These are phyloP conservation scores for Umbelopsis ramanniana DNA, from an alignment of 192 early-diverging fungal species.

Conservation along the genomic window DNA sequence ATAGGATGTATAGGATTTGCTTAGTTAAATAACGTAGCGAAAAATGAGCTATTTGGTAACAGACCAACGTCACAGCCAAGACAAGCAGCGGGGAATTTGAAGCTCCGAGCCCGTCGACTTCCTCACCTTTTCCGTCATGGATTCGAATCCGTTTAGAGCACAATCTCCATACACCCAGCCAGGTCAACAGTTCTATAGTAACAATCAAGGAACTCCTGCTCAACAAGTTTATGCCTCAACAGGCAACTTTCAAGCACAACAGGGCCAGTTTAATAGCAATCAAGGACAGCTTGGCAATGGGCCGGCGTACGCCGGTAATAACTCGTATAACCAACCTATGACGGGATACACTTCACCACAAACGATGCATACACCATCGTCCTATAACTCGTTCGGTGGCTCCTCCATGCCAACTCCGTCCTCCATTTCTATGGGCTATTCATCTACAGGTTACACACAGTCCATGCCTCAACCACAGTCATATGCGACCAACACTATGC, in stretches of 20 bases:
- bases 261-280: not conserved
- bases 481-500: not conserved
- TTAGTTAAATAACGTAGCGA: not conserved
- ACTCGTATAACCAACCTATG: not conserved
- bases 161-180: not conserved
- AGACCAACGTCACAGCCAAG: conserved; percentile 1
- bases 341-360: not conserved
- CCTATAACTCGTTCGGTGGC: not conserved
- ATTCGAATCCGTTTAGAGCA: conserved; percentile 17
- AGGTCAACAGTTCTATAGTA: not conserved
- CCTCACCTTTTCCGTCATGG: not conserved
- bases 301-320: not conserved
- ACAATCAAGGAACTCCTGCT: not conserved
- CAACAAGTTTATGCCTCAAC: not conserved
- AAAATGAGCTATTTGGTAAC: not conserved
- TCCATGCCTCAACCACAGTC: conserved; percentile 8
- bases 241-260: not conserved
- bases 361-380: not conserved
- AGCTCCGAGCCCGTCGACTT: not conserved
- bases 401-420: not conserved
- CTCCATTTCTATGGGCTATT: not conserved
- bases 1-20: not conserved
- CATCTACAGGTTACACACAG: conserved; percentile 1
- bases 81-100: not conserved
- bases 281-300: conserved; percentile 4